These are phyloP conservation scores for Glycine soja DNA, from an alignment of 306 rosid species.

Conservation along the genomic window DNA sequence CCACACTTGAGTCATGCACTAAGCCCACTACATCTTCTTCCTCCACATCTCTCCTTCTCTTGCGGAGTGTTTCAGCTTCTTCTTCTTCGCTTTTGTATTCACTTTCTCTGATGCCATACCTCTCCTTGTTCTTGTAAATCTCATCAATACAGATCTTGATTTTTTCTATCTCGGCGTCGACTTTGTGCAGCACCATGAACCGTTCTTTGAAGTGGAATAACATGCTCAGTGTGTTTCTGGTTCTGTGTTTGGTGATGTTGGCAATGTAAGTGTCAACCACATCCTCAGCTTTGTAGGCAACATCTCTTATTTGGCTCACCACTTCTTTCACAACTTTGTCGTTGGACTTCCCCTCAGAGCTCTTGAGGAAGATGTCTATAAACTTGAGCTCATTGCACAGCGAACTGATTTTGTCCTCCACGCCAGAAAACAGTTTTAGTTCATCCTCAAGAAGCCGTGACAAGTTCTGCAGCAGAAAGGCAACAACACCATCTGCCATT, in stretches of 20 bases:
- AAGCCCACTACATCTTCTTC: constrained; percentile 35
- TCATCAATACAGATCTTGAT: not conserved
- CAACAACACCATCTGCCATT: constrained; percentile 41
- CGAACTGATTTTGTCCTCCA: not conserved
- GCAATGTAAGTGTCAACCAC: constrained; percentile 20
- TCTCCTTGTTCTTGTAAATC: not conserved
- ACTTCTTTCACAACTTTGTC: not conserved
- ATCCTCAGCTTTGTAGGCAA: constrained; percentile 29
- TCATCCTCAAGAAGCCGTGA: constrained; percentile 13
- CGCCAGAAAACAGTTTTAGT: not conserved
- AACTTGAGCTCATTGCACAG: not conserved
- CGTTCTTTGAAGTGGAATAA: not conserved
- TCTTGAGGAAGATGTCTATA: constrained; percentile 17
- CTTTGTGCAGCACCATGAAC: not conserved
- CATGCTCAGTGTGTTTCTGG: not conserved
- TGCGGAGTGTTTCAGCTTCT: not conserved
- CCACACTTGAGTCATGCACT: not conserved
- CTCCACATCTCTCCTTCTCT: constrained; percentile 26
- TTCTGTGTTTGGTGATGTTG: not conserved
- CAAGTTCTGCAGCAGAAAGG: constrained; percentile 23
- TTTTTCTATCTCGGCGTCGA: not conserved
- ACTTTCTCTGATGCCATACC: not conserved
- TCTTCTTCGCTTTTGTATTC: not conserved
- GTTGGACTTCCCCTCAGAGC: constrained; percentile 13
- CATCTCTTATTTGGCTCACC: constrained; percentile 37